Base-by-base conservation (phyloP, 2,329 filamentous ascomycete genomes). In the Colletotrichum chrysophilum region DNA sequence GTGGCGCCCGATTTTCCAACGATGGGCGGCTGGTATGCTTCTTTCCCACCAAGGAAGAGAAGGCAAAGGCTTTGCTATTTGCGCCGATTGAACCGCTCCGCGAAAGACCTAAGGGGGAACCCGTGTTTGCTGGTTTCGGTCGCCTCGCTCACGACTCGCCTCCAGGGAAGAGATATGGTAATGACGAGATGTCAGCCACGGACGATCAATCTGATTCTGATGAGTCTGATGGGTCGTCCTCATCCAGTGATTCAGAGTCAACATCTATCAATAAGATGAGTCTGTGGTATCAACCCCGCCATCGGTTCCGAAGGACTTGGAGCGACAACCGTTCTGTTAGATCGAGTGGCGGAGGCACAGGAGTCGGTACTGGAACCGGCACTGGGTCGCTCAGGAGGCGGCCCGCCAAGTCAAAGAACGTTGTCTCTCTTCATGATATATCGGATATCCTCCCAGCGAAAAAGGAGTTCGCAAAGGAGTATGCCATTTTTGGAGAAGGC, bases 401-500 rank as follows among this genome's bases (percentile, higher is more conserved):
- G 38, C 86, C 88, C 32, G 79, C 84, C 32, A 87, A 85, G 71
- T 87, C 90, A 7, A 94, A 93, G 79, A 96, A 96, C 77, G 87
- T 94, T 26, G 86, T 98, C 24, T 92, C 92, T 2, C 92, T 98
- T 52, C 90, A 96, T 80, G 89, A 95, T 77, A 83, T 97, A 30
- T 90, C 91, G 12, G 87, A 91, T 64, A 83, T 95, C 14, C 85
- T 98, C n/a, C 96, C 96, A 0, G 94, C 95, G 4, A 97, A 96
- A 82, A 90, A 90, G 75, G 89, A 92, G 70, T 90, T 98, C 76
- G 97, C 96, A 3, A 87, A 92, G 73, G 91, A 94, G 78, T 99
- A 98, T 84, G 90, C 90, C 28, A 94, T 98, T 16, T 96, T 97
- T 82, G 96, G 96, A 5, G 92, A 96, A 76, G 94, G 94, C 1